Conservation (phyloP, 2,329 filamentous ascomycete species). For the Colletotrichum horii region DNA sequence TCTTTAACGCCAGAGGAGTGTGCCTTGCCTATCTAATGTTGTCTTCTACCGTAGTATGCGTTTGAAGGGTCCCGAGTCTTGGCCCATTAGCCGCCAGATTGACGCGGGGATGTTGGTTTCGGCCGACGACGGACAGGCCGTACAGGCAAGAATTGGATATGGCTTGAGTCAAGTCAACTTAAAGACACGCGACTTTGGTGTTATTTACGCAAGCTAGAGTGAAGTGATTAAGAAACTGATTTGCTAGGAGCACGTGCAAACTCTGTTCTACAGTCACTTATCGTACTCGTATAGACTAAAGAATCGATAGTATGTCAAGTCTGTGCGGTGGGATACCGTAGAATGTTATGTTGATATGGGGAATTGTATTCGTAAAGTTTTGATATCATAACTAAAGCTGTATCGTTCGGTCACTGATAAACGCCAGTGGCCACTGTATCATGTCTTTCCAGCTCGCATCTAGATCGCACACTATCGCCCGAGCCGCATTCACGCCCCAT, state of each 20-base stretch:
- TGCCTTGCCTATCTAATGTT: background rate
- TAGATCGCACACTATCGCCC: background rate
- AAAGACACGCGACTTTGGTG: background rate
- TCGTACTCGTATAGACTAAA: background rate
- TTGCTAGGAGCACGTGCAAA: background rate
- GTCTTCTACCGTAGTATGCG: too few relatives aligned
- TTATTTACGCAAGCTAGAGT: background rate
- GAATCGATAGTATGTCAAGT: background rate
- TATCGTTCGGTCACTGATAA: conserved; percentile 11
- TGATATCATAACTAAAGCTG: background rate
- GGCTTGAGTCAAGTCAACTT: background rate
- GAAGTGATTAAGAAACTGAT: background rate
- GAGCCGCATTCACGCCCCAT: conserved; percentile 14
- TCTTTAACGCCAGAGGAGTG: background rate
- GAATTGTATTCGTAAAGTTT: background rate
- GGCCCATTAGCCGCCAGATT: background rate
- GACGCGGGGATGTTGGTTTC: background rate
- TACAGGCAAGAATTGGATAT: background rate
- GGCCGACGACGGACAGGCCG: background rate
- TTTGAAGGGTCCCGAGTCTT: too few relatives aligned
- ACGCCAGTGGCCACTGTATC: conserved; percentile 16
- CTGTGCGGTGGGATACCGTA: background rate
- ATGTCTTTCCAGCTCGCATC: conserved; percentile 12
- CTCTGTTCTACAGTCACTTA: background rate
- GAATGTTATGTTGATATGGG: background rate